These are phyloP conservation scores for Huiozyma sinensis DNA, from an alignment of 805 yeast genomes.

Conservation along the genomic window DNA sequence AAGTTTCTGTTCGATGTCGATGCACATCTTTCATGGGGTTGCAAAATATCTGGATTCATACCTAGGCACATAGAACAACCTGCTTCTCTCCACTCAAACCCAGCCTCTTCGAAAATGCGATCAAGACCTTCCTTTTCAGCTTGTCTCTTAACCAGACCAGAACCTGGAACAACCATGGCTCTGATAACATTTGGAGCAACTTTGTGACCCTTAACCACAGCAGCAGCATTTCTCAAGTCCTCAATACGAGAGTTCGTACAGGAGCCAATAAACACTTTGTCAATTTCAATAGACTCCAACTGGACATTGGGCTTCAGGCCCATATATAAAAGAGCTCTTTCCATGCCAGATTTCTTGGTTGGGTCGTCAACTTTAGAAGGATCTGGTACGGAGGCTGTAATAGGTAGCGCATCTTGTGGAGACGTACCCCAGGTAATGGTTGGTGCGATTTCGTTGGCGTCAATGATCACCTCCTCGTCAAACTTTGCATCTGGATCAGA, in stretches of 20 bases:
- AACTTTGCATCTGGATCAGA: conserved; percentile 86
- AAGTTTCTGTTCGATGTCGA: conserved; percentile 97
- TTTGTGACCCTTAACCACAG: conserved; percentile 80
- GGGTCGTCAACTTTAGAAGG: conserved; percentile 68
- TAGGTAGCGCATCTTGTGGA: conserved; percentile 97
- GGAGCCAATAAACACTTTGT: conserved; percentile 94
- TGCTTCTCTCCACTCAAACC: conserved; percentile 98
- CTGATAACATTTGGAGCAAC: conserved; percentile 71
- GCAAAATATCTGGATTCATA: conserved; percentile 96
- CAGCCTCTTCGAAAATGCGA: conserved; percentile 82
- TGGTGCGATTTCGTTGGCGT: conserved; percentile 80
- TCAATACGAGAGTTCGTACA: conserved; percentile 97
- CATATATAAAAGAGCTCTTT: conserved; percentile 85
- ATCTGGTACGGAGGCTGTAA: conserved; percentile 83
- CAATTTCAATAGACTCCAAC: conserved; percentile 61
- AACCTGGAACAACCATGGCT: conserved; percentile 93
- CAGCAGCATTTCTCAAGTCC: conserved; percentile 92
- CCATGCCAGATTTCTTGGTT: conserved; percentile 71
- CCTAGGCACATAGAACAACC: conserved; percentile 99
- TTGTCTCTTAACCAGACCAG: conserved; percentile 85
- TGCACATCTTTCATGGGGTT: conserved; percentile 95
- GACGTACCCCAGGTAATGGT: conserved; percentile 99
- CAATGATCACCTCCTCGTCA: conserved; percentile 71
- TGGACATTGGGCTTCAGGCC: conserved; percentile 81
- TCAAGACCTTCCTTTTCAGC: conserved; percentile 95